phyloP scores from a whole-genome alignment of 2,329 filamentous ascomycete species.

The Colletotrichum camelliae region DNA sequence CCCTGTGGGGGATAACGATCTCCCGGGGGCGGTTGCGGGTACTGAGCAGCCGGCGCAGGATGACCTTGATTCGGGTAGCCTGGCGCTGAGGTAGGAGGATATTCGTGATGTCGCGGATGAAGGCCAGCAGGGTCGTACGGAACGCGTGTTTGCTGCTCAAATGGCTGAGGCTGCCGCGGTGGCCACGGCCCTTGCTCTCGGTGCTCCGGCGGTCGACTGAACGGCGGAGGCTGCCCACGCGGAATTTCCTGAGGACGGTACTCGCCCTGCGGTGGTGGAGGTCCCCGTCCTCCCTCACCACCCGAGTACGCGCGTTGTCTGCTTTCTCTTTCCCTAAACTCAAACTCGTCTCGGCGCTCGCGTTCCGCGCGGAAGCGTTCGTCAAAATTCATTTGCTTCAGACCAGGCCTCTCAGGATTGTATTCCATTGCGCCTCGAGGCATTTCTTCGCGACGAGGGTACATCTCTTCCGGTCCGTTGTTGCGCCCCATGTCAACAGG shows the following conservation, averaged over 20 bases:
- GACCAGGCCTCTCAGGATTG: conserved; percentile 54
- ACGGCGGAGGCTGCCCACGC: conserved; percentile 42
- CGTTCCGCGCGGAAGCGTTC: conserved; percentile 58
- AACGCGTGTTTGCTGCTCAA: conserved; percentile 43
- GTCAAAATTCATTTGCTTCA: conserved; percentile 53
- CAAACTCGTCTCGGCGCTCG: conserved; percentile 50
- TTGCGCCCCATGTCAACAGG: conserved; percentile 52
- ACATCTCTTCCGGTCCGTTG: conserved; percentile 45
- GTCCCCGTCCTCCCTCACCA: conserved; percentile 49
- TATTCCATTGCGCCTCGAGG: conserved; percentile 48
- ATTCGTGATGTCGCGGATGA: conserved; percentile 52
- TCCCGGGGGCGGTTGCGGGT: conserved; percentile 31
- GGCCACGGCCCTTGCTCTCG: conserved; percentile 37
- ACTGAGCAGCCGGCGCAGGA: conserved; percentile 29
- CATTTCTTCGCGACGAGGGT: conserved; percentile 55
- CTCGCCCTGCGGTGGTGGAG: conserved; percentile 49
- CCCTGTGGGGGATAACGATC: conserved; percentile 30
- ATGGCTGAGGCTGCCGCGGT: conserved; percentile 40
- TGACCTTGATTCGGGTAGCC: conserved; percentile 38
- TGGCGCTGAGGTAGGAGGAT: conserved; percentile 47
- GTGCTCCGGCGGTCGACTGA: conserved; percentile 47
- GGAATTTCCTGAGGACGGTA: conserved; percentile 45
- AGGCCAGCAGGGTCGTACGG: conserved; percentile 48
- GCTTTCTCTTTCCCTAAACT: conserved; percentile 47
- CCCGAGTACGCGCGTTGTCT: conserved; percentile 56